Evolutionary conservation across 176 grass and related monocot genomes (phyloP).

Genomic region (sorghum (Sorghum bicolor)): Sorghum_bicolor_NCBIv3 NC_012870.2:9433501-9434000

Average conservation of each 20-base stretch:
- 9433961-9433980: background rate
- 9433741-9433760: slow-evolving; percentile 36
- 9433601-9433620: background rate
- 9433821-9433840: slow-evolving; percentile 86
- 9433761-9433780: slow-evolving; percentile 69
- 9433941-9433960: background rate
- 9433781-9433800: slow-evolving; percentile 82
- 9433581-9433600: slow-evolving; percentile 20
- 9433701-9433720: background rate
- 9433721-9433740: background rate
- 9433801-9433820: slow-evolving; percentile 79
- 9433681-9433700: background rate
- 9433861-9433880: slow-evolving; percentile 55
- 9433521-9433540: background rate
- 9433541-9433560: background rate
- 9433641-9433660: background rate
- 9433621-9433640: background rate
- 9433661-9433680: background rate
- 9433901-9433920: slow-evolving; percentile 33
- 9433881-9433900: slow-evolving; percentile 89
- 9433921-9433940: background rate
- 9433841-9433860: slow-evolving; percentile 74
- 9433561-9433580: slow-evolving; percentile 11
- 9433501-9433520: background rate
- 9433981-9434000: slow-evolving; percentile 3